Percentiles rank a stretch among this genome's conserved stretches.
Evolutionary conservation across 352 stramenopile genomes (phyloP).

Genomic region (Blastocystis sp.): DNA sequence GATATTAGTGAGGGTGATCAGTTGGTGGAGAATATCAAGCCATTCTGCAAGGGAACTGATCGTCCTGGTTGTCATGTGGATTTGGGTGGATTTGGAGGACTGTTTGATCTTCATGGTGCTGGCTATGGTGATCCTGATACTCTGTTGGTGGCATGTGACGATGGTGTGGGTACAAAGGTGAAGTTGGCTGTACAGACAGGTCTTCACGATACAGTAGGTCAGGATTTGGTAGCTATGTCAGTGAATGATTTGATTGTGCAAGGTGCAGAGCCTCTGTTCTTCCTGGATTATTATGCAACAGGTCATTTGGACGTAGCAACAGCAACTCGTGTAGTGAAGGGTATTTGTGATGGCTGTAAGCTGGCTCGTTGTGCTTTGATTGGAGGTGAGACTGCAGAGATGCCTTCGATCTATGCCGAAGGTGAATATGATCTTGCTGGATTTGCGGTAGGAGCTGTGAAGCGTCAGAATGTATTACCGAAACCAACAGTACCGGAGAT

Average conservation of each 20-base stretch:
- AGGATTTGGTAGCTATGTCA: slow-evolving; percentile 98
- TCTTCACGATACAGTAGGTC: slow-evolving; percentile 91
- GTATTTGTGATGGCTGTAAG: slow-evolving; percentile 92
- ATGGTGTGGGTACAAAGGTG: slow-evolving; percentile 97
- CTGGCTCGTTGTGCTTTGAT: slow-evolving; percentile 92
- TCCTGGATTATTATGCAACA: slow-evolving; percentile 98
- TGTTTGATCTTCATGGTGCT: slow-evolving; percentile 93
- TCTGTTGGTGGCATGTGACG: slow-evolving; percentile 91
- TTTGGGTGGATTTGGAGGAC: slow-evolving; percentile 91
- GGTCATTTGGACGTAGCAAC: slow-evolving; percentile 90
- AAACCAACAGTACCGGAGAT: slow-evolving; percentile 79
- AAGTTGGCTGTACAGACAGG: slow-evolving; percentile 74
- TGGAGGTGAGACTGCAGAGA: slow-evolving; percentile 86
- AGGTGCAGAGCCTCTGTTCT: slow-evolving; percentile 96
- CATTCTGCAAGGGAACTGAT: slow-evolving; percentile 91
- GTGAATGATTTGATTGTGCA: slow-evolving; percentile 99
- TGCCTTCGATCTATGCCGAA: slow-evolving; percentile 95
- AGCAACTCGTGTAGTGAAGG: slow-evolving; percentile 88
- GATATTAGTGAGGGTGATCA: slow-evolving; percentile 93
- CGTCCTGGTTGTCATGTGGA: slow-evolving; percentile 90
- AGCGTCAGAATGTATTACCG: slow-evolving; percentile 78
- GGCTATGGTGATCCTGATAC: slow-evolving; percentile 92
- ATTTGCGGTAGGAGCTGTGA: slow-evolving; percentile 92
- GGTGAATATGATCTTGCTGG: slow-evolving; percentile 97
- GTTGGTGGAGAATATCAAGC: slow-evolving; percentile 95